phyloP scores from a whole-genome alignment of 2,329 filamentous ascomycete genomes.

The Metarhizium sp. region DNA sequence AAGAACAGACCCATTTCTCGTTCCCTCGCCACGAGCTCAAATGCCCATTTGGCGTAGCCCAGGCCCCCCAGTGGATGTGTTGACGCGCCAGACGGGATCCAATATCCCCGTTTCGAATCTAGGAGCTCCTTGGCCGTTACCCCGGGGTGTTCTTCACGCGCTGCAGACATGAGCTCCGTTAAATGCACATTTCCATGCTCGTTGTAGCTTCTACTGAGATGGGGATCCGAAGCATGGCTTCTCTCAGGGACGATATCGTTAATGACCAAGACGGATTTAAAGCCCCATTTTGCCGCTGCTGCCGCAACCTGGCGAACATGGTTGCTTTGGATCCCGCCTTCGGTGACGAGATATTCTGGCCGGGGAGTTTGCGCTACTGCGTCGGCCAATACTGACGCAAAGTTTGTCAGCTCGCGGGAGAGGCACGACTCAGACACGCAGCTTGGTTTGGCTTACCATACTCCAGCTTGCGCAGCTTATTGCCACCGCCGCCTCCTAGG shows the following conservation, averaged over 20 bases:
- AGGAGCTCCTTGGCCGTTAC: neutral
- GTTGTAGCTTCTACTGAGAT: neutral
- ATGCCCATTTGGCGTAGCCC: neutral
- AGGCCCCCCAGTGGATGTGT: neutral
- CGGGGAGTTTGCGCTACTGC: neutral
- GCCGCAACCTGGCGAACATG: conserved; percentile 5
- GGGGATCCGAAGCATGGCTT: neutral
- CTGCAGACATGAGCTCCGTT: neutral
- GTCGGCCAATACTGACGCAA: neutral
- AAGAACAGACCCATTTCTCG: neutral
- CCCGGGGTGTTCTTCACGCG: neutral
- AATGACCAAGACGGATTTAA: neutral
- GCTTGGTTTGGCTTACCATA: neutral
- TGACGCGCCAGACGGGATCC: neutral
- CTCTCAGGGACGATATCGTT: neutral
- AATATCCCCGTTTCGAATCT: neutral
- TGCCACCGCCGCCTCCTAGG: conserved; percentile 4
- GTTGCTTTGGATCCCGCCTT: conserved; percentile 5
- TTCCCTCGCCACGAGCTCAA: neutral
- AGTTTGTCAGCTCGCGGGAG: too few species aligned
- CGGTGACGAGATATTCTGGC: conserved; percentile 1
- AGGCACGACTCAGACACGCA: too few species aligned
- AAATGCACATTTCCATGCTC: neutral
- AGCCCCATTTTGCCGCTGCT: neutral
- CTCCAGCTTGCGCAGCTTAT: conserved; percentile 7